Base-by-base conservation (phyloP, 2,329 filamentous ascomycete genomes). In the Harringtonia lauricola region DNA sequence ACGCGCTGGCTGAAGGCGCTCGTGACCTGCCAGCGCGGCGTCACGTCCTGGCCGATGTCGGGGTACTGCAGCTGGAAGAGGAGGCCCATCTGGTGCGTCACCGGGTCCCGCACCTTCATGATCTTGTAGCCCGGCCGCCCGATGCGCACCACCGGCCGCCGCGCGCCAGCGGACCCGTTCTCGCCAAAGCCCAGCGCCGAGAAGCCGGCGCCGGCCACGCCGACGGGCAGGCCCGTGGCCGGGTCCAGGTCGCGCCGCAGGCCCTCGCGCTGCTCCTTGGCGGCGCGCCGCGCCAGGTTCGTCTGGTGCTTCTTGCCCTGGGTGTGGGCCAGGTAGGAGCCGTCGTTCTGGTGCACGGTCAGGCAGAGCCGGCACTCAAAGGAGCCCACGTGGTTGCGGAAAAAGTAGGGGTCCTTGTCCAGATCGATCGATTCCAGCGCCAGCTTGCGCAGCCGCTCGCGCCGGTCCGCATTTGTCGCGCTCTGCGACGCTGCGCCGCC, bases 401-500 rank as follows among this genome's bases (percentile, higher is more conserved):
- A 98, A 72, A 96, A 95, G 76, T 96, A 98, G 0, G 92, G 92
- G 68, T 98, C 92, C 68, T 95, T 96, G 68, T 96, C 92, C 50
- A 96, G 85, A 70, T 96, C 90, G 72, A 98, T 98, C 44, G 88
- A 94, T 68, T 98, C 92, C 59, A 98, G 86, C 46, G 92, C 92
- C 59, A 98, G 88, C 70, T 95, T 95, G 64, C 90, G 88, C 33
- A 98, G 83, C 51, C 92, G 89, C 65, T 98, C 92, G 61, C 92
- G 86, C 47, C 92, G 87, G 75, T 96, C 92, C 52, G 92, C 90
- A 65, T 96, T 96, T 50, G 88, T 94, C 47, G 88, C 86, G 57
- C 83, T 89, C 59, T 87, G 80, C 7, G 89, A 95, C 62, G 92
- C 92, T 55, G 96, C 89, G 64, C 92, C 92, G 57, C 92, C 92